These are phyloP conservation scores for Xylariales sp. DNA, from an alignment of 2,329 filamentous ascomycete species.

Conservation along the genomic window DNA sequence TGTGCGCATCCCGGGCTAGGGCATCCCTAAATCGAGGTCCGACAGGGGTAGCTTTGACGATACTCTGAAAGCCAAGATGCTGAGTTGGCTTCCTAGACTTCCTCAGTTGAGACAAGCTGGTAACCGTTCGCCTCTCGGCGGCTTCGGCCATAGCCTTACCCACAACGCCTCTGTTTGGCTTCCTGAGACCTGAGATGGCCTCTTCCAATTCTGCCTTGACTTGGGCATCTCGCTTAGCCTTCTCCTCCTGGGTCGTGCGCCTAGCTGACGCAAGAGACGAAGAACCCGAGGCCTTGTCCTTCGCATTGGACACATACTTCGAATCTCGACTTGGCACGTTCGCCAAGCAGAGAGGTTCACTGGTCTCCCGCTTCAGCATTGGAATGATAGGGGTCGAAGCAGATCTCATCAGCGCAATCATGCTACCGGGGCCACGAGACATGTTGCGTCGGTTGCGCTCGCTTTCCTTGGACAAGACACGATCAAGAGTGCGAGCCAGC, in stretches of 20 bases:
- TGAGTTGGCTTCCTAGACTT: constrained; percentile 50
- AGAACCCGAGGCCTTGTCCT: constrained; percentile 36
- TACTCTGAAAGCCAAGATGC: constrained; percentile 29
- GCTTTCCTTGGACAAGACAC: constrained; percentile 51
- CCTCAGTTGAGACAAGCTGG: constrained; percentile 38
- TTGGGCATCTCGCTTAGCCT: constrained; percentile 59
- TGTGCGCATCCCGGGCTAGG: constrained; percentile 22
- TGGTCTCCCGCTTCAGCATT: constrained; percentile 63
- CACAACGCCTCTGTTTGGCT: constrained; percentile 68
- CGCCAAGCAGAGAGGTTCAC: constrained; percentile 52
- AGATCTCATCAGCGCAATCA: constrained; percentile 62
- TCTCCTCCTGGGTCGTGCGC: constrained; percentile 48
- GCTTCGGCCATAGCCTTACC: constrained; percentile 64
- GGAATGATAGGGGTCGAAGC: constrained; percentile 58
- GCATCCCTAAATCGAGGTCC: constrained; percentile 51
- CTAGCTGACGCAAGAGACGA: constrained; percentile 39
- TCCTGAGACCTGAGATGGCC: constrained; percentile 69
- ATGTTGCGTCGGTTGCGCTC: constrained; percentile 52
- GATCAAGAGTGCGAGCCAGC: constrained; percentile 50
- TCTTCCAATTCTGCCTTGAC: constrained; percentile 68
- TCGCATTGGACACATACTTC: constrained; percentile 41
- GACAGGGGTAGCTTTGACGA: constrained; percentile 55
- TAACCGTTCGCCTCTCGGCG: constrained; percentile 54
- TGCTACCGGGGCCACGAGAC: constrained; percentile 51
- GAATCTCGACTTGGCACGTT: constrained; percentile 41